Evolutionary conservation across 2,329 filamentous ascomycete species (phyloP).

Genomic region (Alternaria sp.): DNA sequence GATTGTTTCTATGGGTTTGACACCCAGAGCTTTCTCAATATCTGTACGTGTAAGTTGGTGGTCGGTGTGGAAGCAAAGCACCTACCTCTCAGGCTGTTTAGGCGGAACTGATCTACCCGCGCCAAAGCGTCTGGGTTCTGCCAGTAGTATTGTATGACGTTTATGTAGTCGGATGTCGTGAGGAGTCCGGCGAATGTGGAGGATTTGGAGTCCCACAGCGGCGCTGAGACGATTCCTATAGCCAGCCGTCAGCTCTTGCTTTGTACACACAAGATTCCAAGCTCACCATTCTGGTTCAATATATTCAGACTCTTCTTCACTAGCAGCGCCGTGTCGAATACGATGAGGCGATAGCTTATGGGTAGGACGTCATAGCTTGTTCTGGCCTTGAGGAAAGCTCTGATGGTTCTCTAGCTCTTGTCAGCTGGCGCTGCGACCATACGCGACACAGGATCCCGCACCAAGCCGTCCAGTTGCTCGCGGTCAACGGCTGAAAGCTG

Average conservation of each 20-base stretch:
- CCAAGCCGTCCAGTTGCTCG: slow-evolving; percentile 81
- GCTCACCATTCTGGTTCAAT: slow-evolving; percentile 88
- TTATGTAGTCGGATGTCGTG: slow-evolving; percentile 97
- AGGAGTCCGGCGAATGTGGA: slow-evolving; percentile 94
- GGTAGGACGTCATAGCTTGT: slow-evolving; percentile 98
- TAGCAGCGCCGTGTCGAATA: slow-evolving; percentile 92
- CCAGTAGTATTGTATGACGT: slow-evolving; percentile 99
- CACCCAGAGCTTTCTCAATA: slow-evolving; percentile 93
- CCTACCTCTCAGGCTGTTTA: slow-evolving; percentile 89
- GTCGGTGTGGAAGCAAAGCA: slow-evolving; percentile 13
- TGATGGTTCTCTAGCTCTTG: slow-evolving; percentile 73
- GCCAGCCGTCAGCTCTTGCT: slow-evolving; percentile 21
- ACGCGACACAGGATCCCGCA: slow-evolving; percentile 55
- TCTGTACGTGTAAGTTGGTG: slow-evolving; percentile 64
- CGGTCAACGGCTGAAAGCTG: slow-evolving; percentile 70
- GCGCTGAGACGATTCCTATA: slow-evolving; percentile 93
- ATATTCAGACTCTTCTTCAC: slow-evolving; percentile 98
- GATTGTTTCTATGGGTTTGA: slow-evolving; percentile 89
- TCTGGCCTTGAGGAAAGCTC: slow-evolving; percentile 94
- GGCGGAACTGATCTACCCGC: slow-evolving; percentile 90
- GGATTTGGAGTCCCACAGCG: slow-evolving; percentile 93
- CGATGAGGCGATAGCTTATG: slow-evolving; percentile 92
- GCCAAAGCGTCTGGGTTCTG: slow-evolving; percentile 91
- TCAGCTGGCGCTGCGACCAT: slow-evolving; percentile 20
- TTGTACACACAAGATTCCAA: not conserved